These are phyloP conservation scores for Sporisorium iseilematis-ciliati DNA, from an alignment of 1,284 basidiomycete genomes.

Conservation along the genomic window DNA sequence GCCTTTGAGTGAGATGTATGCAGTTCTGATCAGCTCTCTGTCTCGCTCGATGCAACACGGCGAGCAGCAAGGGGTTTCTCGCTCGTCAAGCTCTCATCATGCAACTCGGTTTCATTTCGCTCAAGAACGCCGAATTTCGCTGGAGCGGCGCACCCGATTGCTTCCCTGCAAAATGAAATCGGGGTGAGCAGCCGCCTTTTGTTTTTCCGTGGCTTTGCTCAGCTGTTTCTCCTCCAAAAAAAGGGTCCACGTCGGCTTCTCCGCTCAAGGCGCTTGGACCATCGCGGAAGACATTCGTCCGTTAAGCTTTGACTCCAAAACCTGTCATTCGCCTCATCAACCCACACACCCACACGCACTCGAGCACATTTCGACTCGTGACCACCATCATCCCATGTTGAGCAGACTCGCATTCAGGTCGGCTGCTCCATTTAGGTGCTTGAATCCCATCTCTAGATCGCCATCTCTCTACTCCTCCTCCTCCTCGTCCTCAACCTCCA, in stretches of 20 bases:
- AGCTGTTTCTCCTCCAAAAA: neutral
- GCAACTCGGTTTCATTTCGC: constrained; percentile 1
- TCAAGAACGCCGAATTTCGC: neutral
- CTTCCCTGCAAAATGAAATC: neutral
- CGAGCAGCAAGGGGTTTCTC: constrained; percentile 2
- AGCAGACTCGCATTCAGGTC: constrained; percentile 20
- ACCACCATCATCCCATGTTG: constrained; percentile 28
- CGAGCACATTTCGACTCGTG: neutral
- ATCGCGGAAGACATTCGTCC: constrained; percentile 12
- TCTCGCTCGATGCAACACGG: neutral
- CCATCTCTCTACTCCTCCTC: neutral
- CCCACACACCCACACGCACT: neutral
- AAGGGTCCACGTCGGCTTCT: constrained; percentile 6
- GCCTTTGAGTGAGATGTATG: too few relatives aligned
- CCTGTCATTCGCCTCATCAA: constrained; percentile 9
- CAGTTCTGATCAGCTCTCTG: neutral
- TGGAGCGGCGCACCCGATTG: too few relatives aligned
- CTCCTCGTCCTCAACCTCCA: neutral
- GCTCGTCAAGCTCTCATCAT: neutral
- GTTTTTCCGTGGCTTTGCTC: neutral
- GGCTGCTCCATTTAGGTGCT: constrained; percentile 4
- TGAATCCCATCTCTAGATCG: neutral
- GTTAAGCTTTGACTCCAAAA: neutral
- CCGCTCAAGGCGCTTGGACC: constrained; percentile 10
- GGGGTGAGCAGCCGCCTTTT: neutral